phyloP scores from a whole-genome alignment of 345 rosid species.

The Angophora floribunda region DNA sequence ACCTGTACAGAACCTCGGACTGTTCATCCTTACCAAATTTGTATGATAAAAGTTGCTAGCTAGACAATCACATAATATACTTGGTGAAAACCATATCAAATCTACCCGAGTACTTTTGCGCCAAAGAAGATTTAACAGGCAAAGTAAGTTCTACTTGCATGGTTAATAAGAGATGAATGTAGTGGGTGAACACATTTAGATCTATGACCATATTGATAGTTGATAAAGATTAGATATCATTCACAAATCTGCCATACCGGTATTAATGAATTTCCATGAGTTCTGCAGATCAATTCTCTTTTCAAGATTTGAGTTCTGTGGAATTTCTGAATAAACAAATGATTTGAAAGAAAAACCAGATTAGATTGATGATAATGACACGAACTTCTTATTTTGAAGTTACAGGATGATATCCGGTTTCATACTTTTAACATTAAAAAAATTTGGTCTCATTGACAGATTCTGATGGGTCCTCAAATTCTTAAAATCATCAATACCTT shows the following conservation, averaged over 20 bases:
- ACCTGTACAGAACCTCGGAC: too few relatives aligned
- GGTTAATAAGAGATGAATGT: not conserved
- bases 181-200: not conserved
- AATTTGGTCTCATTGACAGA: not conserved
- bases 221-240: not conserved
- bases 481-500: not conserved
- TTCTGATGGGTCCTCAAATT: not conserved
- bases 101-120: not conserved
- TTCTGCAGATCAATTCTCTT: not conserved
- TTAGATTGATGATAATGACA: not conserved
- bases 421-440: not conserved
- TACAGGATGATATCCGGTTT: not conserved
- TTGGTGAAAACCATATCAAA: not conserved
- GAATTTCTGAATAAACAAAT: not conserved
- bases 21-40: not conserved
- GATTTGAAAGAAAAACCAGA: not conserved
- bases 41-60: not conserved
- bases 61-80: not conserved
- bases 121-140: not conserved
- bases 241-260: not conserved
- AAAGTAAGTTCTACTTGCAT: not conserved
- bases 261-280: not conserved
- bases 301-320: not conserved
- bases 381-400: not conserved
- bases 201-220: not conserved